Evolutionary conservation across 2,329 filamentous ascomycete species (phyloP).

Genomic region (Pseudocercospora ulei): DNA sequence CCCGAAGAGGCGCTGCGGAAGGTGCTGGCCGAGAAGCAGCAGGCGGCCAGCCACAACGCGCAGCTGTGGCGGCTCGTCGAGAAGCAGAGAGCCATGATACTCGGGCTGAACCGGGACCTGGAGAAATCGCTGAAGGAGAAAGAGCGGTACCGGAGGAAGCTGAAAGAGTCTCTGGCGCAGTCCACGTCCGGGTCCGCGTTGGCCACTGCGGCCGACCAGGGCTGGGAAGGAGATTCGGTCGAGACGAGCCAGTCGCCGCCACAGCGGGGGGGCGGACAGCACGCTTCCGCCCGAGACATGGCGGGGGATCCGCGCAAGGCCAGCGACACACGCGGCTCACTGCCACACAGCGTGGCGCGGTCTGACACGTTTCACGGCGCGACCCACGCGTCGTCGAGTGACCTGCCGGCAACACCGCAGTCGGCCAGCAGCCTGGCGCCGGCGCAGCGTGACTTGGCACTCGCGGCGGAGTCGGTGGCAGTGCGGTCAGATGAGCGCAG

Average conservation of each 20-base stretch:
- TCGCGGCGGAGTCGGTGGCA: slow-evolving; percentile 6
- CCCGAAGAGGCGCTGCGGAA: slow-evolving; percentile 82
- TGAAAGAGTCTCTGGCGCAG: slow-evolving; percentile 61
- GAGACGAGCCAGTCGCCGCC: slow-evolving; percentile 29
- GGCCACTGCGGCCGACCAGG: slow-evolving; percentile 16
- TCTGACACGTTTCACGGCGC: slow-evolving; percentile 31
- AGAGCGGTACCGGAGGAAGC: slow-evolving; percentile 80
- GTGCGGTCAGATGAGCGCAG: slow-evolving; percentile 17
- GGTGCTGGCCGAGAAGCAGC: slow-evolving; percentile 81
- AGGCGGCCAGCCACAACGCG: slow-evolving; percentile 75
- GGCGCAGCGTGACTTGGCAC: slow-evolving; percentile 4
- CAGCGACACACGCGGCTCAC: slow-evolving; percentile 26
- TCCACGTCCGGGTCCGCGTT: slow-evolving; percentile 32
- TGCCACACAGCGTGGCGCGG: slow-evolving; percentile 20
- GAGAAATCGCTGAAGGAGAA: slow-evolving; percentile 88
- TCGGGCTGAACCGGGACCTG: slow-evolving; percentile 88
- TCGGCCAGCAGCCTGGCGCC: slow-evolving; percentile 20
- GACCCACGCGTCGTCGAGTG: slow-evolving; percentile 15
- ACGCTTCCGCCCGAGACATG: slow-evolving; percentile 21
- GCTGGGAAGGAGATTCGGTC: slow-evolving; percentile 18
- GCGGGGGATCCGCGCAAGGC: slow-evolving; percentile 28
- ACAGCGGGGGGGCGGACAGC: slow-evolving; percentile 13
- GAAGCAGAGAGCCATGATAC: slow-evolving; percentile 87
- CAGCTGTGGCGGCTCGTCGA: slow-evolving; percentile 94
- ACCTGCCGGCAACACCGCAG: slow-evolving; percentile 22